These are phyloP conservation scores for Glycine soja DNA, from an alignment of 306 rosid species.

Conservation along the genomic window DNA sequence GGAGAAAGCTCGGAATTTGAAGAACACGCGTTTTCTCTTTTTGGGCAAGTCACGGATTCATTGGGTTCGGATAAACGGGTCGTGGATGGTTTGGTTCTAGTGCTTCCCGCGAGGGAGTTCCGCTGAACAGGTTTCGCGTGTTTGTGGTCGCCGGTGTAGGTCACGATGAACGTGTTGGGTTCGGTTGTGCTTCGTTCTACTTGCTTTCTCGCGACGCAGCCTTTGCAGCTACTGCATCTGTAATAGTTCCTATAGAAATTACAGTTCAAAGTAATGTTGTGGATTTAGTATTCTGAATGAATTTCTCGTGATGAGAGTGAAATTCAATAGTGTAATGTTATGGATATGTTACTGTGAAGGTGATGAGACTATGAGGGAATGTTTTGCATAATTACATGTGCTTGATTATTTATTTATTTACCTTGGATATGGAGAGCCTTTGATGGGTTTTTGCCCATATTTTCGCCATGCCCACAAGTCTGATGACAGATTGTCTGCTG, in stretches of 20 bases:
- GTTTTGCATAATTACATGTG: background rate
- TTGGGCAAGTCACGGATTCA: background rate
- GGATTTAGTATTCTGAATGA: too few relatives aligned
- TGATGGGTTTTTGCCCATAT: constrained; percentile 82
- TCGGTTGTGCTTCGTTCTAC: constrained; percentile 74
- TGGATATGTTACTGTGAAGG: too few relatives aligned
- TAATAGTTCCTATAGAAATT: constrained; percentile 66
- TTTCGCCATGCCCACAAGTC: constrained; percentile 94
- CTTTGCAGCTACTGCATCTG: constrained; percentile 81
- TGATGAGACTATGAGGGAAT: background rate
- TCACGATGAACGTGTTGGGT: constrained; percentile 56
- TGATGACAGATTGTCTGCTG: constrained; percentile 62
- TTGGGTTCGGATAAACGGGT: constrained; percentile 12
- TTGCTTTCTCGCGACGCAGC: constrained; percentile 77
- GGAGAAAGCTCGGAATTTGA: background rate
- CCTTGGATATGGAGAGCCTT: constrained; percentile 90
- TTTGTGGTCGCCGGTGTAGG: constrained; percentile 77
- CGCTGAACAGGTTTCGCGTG: constrained; percentile 79
- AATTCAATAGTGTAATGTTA: background rate
- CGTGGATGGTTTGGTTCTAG: constrained; percentile 50
- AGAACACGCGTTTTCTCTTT: background rate
- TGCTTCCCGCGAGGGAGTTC: constrained; percentile 71
- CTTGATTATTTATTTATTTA: constrained; percentile 17
- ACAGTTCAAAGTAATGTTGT: too few relatives aligned
- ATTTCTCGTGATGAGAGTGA: background rate